These are phyloP conservation scores for Hypericum androsaemum DNA, from an alignment of 345 rosid genomes.

Conservation along the genomic window DNA sequence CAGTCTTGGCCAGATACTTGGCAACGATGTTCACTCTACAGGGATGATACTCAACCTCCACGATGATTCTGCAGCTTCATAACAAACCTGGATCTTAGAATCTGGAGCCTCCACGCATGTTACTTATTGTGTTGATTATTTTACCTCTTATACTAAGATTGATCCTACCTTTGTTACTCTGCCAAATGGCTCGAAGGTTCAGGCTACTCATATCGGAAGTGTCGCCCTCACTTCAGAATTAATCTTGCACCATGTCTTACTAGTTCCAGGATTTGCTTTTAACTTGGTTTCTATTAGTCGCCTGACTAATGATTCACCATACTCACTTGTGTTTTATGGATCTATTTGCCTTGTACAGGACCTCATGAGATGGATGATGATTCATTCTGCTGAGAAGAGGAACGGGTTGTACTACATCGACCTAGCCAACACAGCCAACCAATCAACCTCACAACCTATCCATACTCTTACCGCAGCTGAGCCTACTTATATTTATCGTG, in stretches of 20 bases:
- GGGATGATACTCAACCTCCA: too few relatives aligned
- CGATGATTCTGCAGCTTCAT: too few relatives aligned
- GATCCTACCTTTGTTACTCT: not conserved
- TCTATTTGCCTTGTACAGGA: not conserved
- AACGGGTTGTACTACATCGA: not conserved
- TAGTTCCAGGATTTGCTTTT: not conserved
- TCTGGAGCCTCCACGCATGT: conserved; percentile 7
- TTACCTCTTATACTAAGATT: not conserved
- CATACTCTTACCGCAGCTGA: too few relatives aligned
- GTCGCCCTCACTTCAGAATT: not conserved
- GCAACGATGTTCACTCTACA: too few relatives aligned
- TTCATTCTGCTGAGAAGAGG: not conserved
- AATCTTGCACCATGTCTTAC: conserved; percentile 5
- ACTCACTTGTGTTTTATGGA: not conserved
- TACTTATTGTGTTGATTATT: not conserved
- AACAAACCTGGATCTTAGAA: too few relatives aligned
- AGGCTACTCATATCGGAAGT: conserved; percentile 2
- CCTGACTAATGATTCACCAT: not conserved
- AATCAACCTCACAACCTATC: not conserved
- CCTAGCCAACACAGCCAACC: not conserved
- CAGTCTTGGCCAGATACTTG: too few relatives aligned
- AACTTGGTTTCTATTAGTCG: not conserved
- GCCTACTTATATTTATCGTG: not conserved
- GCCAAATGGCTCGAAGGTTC: not conserved
- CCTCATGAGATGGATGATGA: not conserved